Base-by-base conservation (phyloP, 495 filamentous ascomycete genomes). In the Aspergillus mulundensis region DNA sequence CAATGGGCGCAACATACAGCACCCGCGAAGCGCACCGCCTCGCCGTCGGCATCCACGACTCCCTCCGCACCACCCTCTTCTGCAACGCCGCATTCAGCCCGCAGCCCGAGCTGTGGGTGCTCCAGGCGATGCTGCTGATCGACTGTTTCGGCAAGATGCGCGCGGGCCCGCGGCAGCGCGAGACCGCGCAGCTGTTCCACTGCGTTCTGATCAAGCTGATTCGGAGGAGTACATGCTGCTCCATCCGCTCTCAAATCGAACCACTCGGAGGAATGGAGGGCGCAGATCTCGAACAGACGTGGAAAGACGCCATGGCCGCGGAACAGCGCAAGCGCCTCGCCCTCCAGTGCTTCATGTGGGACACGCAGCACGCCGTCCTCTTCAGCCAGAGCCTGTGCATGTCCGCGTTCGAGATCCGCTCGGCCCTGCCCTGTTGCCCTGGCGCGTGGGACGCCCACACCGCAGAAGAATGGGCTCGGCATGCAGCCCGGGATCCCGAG, bases 321-420 rank as follows among this genome's bases (percentile, higher is more conserved):
- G 80, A 84, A 57, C 80, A 84, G 54, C 74, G 76, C 28, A 79
- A 81, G 63, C 71, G 79, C 23, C 63, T 83, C 7, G 75, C 77
- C 0, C 71, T 83, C 46, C 70, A 80, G 25, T 81, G 77, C 53
- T 85, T 84, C 56, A 81, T 84, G 74, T 82, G 79, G 81, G 80
- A 82, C 54, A 79, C 76, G 0, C 78, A 82, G 58, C 79, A 81
- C 55, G 78, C 80, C 1, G 77, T 81, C 0, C 66, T 83, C 5
- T 82, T 81, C 61, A 82, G 76, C 19, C 80, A 83, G 58, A 80
- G 76, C 5, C 69, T 83, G 0, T 83, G 79, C 62, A 83, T 83
- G 80, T 80, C 76, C 5, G 80, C 78, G 14, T 82, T 82, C 48
- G 79, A 83, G 43, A 72, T 85, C 19, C 69, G 77, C 28, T 70